Evolutionary conservation across 805 yeast species (phyloP), one percentile per base, ranked within the genome.

Genomic region (Zygoascus flipseniorum): DNA sequence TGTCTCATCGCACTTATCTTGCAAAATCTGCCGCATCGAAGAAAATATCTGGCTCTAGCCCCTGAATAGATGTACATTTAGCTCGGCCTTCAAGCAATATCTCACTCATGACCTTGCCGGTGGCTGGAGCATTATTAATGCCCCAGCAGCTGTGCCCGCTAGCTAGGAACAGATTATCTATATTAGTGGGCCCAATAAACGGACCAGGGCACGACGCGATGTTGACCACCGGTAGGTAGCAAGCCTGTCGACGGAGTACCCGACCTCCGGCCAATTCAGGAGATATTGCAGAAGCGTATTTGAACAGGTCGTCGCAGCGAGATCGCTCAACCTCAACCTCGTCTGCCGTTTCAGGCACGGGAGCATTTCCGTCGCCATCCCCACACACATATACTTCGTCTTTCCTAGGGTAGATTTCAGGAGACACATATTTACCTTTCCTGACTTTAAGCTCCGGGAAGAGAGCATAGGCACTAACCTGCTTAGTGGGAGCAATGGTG

Each of bases 101-200:
- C 70, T 92, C 98, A 58, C 96, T 82, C 83, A 92, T 78, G 41
- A 93, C 77, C 64, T 88, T 82, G n/a, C 99, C 99, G 0, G 97
- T 90, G 3, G 86, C 97, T 0, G 97, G 97, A 0, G 97, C 97
- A 69, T 93, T 92, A 71, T 92, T 93, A 58, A 92, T 93, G 20
- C 99, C 99, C 99, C 99, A 92, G 71, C 98, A 93, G 14, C 96
- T 86, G 69, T 92, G 99, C 0, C 98, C 99, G 14, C 92, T 80
- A 1, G 97, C 96, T 53, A 92, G 68, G 61, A 73, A 86, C 56
- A 92, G 72, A 56, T 83, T 82, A 20, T 78, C 80, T 8, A 90
- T 95, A 63, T 89, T 89, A 0, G 98, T 92, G 62, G 87, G 92
- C 47, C 99, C 99, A 60, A 92, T 83, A 52, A 93, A 73, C 0